Evolutionary conservation across 2,329 filamentous ascomycete genomes (phyloP).

Genomic region (Ceratocystis papillata): DNA sequence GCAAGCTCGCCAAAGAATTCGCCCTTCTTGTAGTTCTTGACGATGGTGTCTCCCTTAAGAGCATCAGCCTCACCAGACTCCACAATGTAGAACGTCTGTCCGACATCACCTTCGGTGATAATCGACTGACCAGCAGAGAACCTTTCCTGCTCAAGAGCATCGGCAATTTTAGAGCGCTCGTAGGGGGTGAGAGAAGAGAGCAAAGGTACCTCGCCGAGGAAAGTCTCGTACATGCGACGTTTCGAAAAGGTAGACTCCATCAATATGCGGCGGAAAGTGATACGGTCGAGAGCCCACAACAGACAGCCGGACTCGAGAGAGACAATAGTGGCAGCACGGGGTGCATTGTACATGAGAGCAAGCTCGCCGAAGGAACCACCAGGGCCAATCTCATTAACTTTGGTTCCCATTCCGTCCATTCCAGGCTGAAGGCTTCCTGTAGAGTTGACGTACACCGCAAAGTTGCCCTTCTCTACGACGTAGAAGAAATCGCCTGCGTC

Average conservation of each 20-base stretch:
- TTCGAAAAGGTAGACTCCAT: slow-evolving; percentile 98
- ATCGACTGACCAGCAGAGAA: slow-evolving; percentile 70
- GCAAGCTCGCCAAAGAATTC: slow-evolving; percentile 97
- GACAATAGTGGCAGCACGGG: slow-evolving; percentile 85
- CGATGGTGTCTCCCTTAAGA: slow-evolving; percentile 62
- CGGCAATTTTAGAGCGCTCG: slow-evolving; percentile 93
- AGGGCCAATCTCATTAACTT: slow-evolving; percentile 70
- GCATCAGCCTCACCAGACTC: slow-evolving; percentile 81
- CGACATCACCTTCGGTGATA: slow-evolving; percentile 83
- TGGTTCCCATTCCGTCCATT: slow-evolving; percentile 66
- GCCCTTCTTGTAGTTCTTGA: slow-evolving; percentile 77
- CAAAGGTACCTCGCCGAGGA: slow-evolving; percentile 86
- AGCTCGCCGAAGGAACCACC: slow-evolving; percentile 95
- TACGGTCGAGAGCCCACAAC: slow-evolving; percentile 86
- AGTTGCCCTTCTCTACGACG: slow-evolving; percentile 80
- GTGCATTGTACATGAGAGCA: slow-evolving; percentile 96
- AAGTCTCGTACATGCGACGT: slow-evolving; percentile 91
- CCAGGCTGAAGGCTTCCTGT: slow-evolving; percentile 69
- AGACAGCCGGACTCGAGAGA: slow-evolving; percentile 68
- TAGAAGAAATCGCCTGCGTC: slow-evolving; percentile 98
- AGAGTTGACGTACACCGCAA: slow-evolving; percentile 82
- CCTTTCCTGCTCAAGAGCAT: slow-evolving; percentile 85
- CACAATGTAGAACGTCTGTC: slow-evolving; percentile 82
- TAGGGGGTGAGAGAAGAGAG: slow-evolving; percentile 76
- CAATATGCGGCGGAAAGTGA: slow-evolving; percentile 93